These are phyloP conservation scores for Coemansia sp. DNA, from an alignment of 192 early-diverging fungal genomes.

Conservation along the genomic window DNA sequence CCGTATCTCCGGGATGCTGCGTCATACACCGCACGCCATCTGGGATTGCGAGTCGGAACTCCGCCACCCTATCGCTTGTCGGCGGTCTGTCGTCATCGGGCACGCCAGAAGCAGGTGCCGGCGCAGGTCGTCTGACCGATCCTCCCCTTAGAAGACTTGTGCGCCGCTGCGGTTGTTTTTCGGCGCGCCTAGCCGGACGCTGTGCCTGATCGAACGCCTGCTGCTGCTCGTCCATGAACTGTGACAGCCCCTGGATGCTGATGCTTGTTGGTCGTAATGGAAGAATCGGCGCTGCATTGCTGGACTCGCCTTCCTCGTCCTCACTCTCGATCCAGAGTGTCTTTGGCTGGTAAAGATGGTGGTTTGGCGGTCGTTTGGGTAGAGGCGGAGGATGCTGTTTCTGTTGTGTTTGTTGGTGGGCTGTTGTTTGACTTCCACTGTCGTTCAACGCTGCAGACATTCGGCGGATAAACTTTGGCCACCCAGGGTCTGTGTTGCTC, in stretches of 20 bases:
- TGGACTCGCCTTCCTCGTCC: constrained; percentile 1
- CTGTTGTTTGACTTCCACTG: background rate
- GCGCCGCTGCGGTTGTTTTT: background rate
- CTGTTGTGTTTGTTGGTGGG: background rate
- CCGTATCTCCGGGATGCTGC: constrained; percentile 27
- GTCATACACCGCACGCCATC: constrained; percentile 42
- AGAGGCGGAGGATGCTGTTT: constrained; percentile 9
- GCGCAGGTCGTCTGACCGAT: background rate
- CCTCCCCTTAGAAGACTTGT: constrained; percentile 1
- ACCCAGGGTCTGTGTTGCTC: constrained; percentile 19
- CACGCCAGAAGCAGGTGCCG: background rate
- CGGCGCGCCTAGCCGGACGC: background rate
- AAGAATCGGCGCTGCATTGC: background rate
- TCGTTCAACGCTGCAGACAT: constrained; percentile 10
- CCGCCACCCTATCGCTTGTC: constrained; percentile 37
- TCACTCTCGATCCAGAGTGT: constrained; percentile 18
- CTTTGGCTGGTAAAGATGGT: constrained; percentile 32
- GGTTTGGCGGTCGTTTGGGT: constrained; percentile 8
- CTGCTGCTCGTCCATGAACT: constrained; percentile 21
- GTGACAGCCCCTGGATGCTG: constrained; percentile 13
- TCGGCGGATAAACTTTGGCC: constrained; percentile 35
- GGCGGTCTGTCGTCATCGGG: constrained; percentile 29
- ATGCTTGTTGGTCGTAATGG: background rate
- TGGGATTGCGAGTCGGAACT: constrained; percentile 40
- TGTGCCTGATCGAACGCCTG: constrained; percentile 6